Conservation (phyloP, 2,329 filamentous ascomycete genomes). For the Colletotrichum tamarilloi region DNA sequence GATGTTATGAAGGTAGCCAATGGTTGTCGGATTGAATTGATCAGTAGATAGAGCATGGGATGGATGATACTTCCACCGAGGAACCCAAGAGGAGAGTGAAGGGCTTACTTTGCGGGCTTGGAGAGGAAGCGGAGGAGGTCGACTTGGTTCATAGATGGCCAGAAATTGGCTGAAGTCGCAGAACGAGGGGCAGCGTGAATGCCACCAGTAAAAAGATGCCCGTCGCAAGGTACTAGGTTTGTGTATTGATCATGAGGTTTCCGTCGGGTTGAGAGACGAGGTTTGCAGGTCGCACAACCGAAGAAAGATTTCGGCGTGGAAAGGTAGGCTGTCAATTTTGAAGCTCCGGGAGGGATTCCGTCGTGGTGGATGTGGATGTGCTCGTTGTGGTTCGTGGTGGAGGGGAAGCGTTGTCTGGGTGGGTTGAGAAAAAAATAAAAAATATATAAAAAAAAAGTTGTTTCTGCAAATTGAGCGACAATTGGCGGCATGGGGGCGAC, state of each 20-base stretch:
- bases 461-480: constrained; percentile 23
- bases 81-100: background rate
- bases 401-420: constrained; percentile 11
- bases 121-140: constrained; percentile 93
- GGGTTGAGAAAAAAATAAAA: constrained; percentile 16
- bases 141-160: constrained; percentile 85
- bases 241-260: background rate
- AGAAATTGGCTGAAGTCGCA: constrained; percentile 14
- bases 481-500: constrained; percentile 12
- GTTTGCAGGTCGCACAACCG: background rate
- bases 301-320: background rate
- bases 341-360: constrained; percentile 24
- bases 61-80: background rate
- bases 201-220: constrained; percentile 19
- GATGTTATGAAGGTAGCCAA: background rate
- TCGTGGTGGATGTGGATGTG: constrained; percentile 20
- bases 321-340: constrained; percentile 21
- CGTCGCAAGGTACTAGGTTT: constrained; percentile 6
- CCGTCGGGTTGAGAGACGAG: background rate
- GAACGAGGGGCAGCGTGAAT: constrained; percentile 12
- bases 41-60: background rate
- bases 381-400: constrained; percentile 9
- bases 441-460: constrained; percentile 29
- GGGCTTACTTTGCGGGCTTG: constrained; percentile 89
- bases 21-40: background rate